These are phyloP conservation scores for Myxozyma vanderwaltii DNA, from an alignment of 805 yeast species.

Conservation along the genomic window DNA sequence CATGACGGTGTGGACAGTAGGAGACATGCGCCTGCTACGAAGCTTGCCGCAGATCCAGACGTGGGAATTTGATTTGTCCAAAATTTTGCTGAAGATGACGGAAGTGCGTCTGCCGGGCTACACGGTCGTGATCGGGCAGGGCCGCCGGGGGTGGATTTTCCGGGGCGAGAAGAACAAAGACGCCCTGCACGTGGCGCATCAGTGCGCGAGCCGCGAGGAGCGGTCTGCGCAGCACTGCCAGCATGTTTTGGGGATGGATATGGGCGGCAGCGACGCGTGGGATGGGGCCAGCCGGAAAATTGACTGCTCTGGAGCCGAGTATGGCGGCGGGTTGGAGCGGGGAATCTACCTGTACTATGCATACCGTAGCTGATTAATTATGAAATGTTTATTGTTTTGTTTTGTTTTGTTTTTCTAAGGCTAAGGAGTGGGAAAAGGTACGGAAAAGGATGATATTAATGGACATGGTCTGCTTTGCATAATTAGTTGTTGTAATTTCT, in stretches of 20 bases:
- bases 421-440: no score
- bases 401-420: no score
- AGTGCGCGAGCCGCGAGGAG: conserved; percentile 1
- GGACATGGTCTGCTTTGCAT: no score
- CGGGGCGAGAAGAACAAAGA: conserved; percentile 11
- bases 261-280: conserved; percentile 39
- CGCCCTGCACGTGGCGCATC: conserved; percentile 11
- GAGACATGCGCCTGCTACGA: conserved; percentile 51
- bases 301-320: conserved; percentile 42
- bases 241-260: conserved; percentile 37
- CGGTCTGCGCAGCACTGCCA: conserved; percentile 8
- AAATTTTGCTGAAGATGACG: conserved; percentile 36
- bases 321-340: conserved; percentile 39
- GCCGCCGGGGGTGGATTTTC: conserved; percentile 82
- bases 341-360: conserved; percentile 44
- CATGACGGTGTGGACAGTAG: conserved; percentile 61
- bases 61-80: conserved; percentile 54
- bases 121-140: conserved; percentile 51
- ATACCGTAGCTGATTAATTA: conserved; percentile 32
- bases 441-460: no score
- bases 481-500: no score
- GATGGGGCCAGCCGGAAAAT: conserved; percentile 42
- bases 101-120: conserved; percentile 43
- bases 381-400: no score
- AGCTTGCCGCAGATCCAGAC: conserved; percentile 57